These are phyloP conservation scores for Talaromyces wortmannii DNA, from an alignment of 495 filamentous ascomycete species.

Conservation along the genomic window DNA sequence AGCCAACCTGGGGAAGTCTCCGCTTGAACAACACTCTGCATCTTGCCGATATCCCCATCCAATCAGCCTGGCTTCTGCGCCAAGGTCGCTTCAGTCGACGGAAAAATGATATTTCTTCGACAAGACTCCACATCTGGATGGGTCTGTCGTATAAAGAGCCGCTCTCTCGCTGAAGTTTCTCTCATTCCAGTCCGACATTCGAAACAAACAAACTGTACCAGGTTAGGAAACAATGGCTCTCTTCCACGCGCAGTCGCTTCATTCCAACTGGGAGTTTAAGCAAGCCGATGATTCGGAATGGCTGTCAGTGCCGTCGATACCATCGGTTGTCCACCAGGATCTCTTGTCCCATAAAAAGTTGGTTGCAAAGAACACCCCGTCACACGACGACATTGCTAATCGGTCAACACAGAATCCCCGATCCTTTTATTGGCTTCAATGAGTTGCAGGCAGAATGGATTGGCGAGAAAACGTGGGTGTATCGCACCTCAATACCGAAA, in stretches of 20 bases:
- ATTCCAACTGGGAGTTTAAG: slow-evolving; percentile 61
- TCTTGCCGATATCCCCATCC: not conserved
- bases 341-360: slow-evolving; percentile 57
- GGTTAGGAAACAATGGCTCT: not conserved
- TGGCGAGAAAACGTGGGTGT: slow-evolving; percentile 72
- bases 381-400: not conserved
- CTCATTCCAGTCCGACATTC: not conserved
- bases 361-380: slow-evolving; percentile 5
- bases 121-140: too few relatives aligned
- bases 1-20: not conserved
- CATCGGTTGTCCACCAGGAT: slow-evolving; percentile 75
- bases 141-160: too few relatives aligned
- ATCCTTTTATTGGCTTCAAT: slow-evolving; percentile 70
- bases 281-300: slow-evolving; percentile 48
- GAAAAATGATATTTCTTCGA: too few relatives aligned
- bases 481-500: slow-evolving; percentile 53
- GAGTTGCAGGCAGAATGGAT: slow-evolving; percentile 78
- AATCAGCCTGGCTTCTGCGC: not conserved
- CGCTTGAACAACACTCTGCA: not conserved
- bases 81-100: too few relatives aligned
- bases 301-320: slow-evolving; percentile 57
- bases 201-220: not conserved
- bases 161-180: too few relatives aligned
- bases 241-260: slow-evolving; percentile 7
- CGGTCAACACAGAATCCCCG: not conserved